These are phyloP conservation scores for Rutstroemia sp. DNA, from an alignment of 2,329 filamentous ascomycete species.

Conservation along the genomic window DNA sequence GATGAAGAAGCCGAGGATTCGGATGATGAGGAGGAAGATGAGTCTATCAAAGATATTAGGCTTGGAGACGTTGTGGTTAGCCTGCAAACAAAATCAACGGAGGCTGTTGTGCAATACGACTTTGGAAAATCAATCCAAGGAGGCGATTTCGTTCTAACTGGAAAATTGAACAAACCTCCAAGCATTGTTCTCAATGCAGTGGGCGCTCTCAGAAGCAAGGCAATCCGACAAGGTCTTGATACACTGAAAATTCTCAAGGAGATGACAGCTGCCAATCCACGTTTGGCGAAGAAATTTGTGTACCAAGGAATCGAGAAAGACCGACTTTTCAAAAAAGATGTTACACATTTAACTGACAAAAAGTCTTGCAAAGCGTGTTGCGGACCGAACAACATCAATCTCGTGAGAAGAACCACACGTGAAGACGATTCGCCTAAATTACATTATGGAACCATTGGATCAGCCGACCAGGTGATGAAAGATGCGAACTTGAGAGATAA, in stretches of 20 bases:
- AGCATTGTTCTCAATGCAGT: not conserved
- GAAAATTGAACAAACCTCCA: conserved; percentile 1
- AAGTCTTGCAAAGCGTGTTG: not conserved
- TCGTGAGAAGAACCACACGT: not conserved
- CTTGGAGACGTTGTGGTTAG: conserved; percentile 16
- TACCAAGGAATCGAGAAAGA: conserved; percentile 20
- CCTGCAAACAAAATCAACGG: conserved; percentile 5
- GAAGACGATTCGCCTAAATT: conserved; percentile 32
- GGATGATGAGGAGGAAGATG: conserved; percentile 3
- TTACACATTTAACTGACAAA: conserved; percentile 14
- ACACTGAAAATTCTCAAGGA: not conserved
- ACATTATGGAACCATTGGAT: conserved; percentile 8
- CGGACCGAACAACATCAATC: not conserved
- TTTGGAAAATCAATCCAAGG: conserved; percentile 16
- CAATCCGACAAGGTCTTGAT: not conserved
- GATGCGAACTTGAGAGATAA: conserved; percentile 1
- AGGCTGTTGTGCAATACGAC: conserved; percentile 23
- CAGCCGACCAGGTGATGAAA: conserved; percentile 10
- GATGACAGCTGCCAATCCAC: not conserved
- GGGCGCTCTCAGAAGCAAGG: not conserved
- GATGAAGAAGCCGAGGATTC: not conserved
- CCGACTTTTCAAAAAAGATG: conserved; percentile 21
- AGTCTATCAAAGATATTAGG: conserved; percentile 10
- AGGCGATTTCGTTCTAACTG: not conserved
- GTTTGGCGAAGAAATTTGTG: not conserved